Percentiles rank a stretch among this genome's conserved stretches.
Conservation (phyloP, 805 yeast genomes). For the Candida yuanshanica region DNA sequence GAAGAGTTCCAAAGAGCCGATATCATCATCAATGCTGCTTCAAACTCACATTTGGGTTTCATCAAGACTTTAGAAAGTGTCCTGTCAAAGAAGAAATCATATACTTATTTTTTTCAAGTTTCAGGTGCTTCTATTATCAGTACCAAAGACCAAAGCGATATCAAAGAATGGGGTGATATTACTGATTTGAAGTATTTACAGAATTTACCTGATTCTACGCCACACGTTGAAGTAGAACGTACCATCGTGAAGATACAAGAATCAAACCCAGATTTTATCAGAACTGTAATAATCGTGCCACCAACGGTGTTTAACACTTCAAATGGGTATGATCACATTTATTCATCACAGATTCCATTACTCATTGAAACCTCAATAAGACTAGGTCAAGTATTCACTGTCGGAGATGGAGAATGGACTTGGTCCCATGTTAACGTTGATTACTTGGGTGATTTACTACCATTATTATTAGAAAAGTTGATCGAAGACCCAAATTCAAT, state of each 20-base stretch:
- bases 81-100: conserved; percentile 18
- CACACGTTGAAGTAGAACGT: conserved; percentile 22
- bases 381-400: conserved; percentile 22
- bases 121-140: conserved; percentile 25
- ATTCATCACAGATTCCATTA: conserved; percentile 29
- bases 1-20: conserved; percentile 22
- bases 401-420: conserved; percentile 26
- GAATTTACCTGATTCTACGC: conserved; percentile 4
- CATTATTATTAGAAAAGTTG: conserved; percentile 22
- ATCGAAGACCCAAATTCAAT: conserved; percentile 16
- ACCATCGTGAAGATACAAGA: conserved; percentile 25
- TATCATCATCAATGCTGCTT: conserved; percentile 29
- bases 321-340: conserved; percentile 26
- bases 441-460: conserved; percentile 30
- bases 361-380: conserved; percentile 18
- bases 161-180: conserved; percentile 6
- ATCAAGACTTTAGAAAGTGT: conserved; percentile 22
- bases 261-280: conserved; percentile 24
- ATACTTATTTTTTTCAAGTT: conserved; percentile 29
- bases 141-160: conserved; percentile 1
- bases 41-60: conserved; percentile 26
- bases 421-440: conserved; percentile 34
- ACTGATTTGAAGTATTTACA: conserved; percentile 3
- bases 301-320: conserved; percentile 31
- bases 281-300: conserved; percentile 29